Conservation (phyloP, 148 eudicot species). For the Chenopodium berlandieri region DNA sequence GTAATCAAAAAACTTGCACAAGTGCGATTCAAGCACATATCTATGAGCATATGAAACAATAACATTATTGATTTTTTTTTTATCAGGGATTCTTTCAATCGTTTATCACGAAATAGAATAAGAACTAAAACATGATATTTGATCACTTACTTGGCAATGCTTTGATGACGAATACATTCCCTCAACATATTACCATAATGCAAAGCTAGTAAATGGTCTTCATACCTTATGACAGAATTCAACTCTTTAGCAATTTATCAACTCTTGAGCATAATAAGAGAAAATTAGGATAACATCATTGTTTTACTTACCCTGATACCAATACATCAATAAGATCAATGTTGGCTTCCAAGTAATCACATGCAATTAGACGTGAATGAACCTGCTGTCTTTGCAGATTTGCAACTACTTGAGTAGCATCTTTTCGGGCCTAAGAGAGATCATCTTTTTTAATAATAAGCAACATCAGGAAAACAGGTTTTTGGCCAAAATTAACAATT, state of each 20-base stretch:
- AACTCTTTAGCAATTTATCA: background rate
- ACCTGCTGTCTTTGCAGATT: conserved; percentile 56
- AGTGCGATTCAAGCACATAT: conserved; percentile 53
- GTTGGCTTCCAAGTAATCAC: conserved; percentile 53
- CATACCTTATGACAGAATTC: conserved; percentile 30
- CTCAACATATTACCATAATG: conserved; percentile 52
- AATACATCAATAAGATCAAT: conserved; percentile 44
- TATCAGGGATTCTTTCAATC: too few relatives aligned
- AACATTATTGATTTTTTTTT: background rate
- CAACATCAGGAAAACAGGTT: conserved; percentile 27
- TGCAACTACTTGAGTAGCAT: conserved; percentile 50
- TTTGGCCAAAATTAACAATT: background rate
- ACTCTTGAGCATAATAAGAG: background rate
- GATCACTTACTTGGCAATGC: conserved; percentile 40
- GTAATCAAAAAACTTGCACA: conserved; percentile 60
- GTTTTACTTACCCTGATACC: conserved; percentile 40
- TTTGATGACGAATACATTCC: conserved; percentile 56
- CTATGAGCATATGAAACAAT: conserved; percentile 27
- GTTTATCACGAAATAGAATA: background rate
- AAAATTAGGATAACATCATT: background rate
- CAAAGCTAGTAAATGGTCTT: conserved; percentile 32
- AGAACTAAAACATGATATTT: too few relatives aligned
- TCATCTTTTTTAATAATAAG: conserved; percentile 28
- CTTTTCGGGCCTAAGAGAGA: conserved; percentile 48
- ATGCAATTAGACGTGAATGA: conserved; percentile 44